Percentiles rank a stretch among this genome's conserved stretches.
Conservation (phyloP, 2,329 filamentous ascomycete species). For the Fusarium sp. region DNA sequence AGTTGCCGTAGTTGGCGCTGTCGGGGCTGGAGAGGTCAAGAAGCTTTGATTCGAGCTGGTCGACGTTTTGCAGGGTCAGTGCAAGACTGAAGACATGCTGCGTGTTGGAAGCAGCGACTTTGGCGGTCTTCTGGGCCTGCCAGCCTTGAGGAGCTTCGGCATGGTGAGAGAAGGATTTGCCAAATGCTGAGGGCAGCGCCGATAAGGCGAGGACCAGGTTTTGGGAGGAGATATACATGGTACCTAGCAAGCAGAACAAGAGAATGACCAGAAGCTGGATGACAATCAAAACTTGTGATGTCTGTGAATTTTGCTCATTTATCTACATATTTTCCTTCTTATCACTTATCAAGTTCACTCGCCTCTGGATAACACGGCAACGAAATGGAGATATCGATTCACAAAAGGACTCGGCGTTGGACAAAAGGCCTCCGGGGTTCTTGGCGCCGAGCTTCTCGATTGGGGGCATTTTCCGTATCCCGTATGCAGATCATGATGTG, state of each 20-base stretch:
- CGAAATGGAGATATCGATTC: background rate
- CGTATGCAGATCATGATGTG: conserved; percentile 8
- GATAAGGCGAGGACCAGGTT: conserved; percentile 5
- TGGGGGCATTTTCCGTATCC: conserved; percentile 6
- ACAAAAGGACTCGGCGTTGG: background rate
- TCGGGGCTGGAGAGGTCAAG: conserved; percentile 23
- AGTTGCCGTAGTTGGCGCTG: conserved; percentile 22
- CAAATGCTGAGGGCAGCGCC: background rate
- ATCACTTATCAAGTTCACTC: background rate
- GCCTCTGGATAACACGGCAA: conserved; percentile 25
- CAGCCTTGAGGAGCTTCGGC: background rate
- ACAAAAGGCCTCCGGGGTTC: conserved; percentile 19
- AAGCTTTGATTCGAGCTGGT: conserved; percentile 24
- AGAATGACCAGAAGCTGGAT: background rate
- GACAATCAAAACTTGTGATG: background rate
- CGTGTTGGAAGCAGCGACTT: background rate
- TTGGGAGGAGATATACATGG: conserved; percentile 15
- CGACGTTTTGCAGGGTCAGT: conserved; percentile 20
- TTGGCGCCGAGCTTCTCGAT: conserved; percentile 20
- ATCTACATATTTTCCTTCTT: background rate
- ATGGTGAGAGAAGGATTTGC: conserved; percentile 21
- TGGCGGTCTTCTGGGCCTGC: background rate
- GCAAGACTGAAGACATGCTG: conserved; percentile 27
- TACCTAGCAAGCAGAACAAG: background rate
- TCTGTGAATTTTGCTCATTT: background rate